Percentiles rank a stretch among this genome's conserved stretches.
Evolutionary conservation across 495 filamentous ascomycete genomes (phyloP).

Genomic region (Peziza echinospora): DNA sequence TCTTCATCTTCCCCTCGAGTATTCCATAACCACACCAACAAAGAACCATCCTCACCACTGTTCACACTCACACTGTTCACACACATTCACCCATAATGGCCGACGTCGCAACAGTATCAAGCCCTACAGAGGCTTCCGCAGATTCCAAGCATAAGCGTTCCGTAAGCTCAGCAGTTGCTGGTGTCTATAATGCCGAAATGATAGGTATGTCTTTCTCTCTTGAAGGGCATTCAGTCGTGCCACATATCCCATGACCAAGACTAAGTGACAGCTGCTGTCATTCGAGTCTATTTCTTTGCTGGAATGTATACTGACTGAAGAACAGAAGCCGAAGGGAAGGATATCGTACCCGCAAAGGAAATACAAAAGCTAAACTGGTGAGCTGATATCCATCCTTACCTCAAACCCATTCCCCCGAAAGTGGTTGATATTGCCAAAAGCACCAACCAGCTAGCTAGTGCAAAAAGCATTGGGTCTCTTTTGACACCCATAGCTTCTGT

Average conservation of each 20-base stretch:
- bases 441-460: background rate
- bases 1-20: background rate
- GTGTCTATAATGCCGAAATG: background rate
- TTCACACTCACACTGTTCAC: background rate
- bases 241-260: background rate
- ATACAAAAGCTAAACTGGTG: conserved; percentile 83
- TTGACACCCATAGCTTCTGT: background rate
- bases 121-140: background rate
- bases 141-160: background rate
- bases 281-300: background rate
- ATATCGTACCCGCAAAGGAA: conserved; percentile 60
- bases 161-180: background rate
- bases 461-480: background rate
- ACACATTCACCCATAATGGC: background rate
- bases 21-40: background rate
- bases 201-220: background rate
- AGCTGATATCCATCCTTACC: conserved; percentile 18
- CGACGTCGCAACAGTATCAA: background rate
- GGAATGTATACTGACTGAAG: background rate
- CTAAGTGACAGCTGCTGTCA: background rate
- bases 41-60: background rate
- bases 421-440: too few relatives aligned
- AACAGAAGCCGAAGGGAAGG: conserved; percentile 51
- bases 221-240: background rate
- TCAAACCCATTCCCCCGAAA: background rate